Evolutionary conservation across 2,329 filamentous ascomycete species (phyloP), one percentile per base, ranked within the genome.

Genomic region (Fusarium sp.): DNA sequence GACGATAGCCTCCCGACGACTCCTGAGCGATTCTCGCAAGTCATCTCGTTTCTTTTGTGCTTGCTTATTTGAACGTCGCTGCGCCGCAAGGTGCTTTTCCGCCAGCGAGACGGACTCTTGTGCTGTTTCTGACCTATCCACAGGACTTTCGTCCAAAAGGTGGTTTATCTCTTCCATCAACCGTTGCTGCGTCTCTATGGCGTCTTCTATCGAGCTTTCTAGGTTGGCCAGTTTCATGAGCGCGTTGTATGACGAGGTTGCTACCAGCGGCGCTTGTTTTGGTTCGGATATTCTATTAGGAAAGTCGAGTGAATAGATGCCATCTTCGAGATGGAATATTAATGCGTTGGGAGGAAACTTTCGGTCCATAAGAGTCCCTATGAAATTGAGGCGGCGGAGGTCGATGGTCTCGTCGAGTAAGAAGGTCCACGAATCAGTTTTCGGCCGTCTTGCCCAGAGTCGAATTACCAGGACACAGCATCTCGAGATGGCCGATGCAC

Each of bases 131-230:
- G 83, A 76, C 22, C 76, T 73, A 42, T 83, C 76, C 1, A 74
- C 67, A 0, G 81, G 78, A 4, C 76, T 76, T 0, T 75, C 67
- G 0, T 78, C 73, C 5, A 88, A 73, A 0, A 88, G 76, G 1
- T 80, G 74, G 64, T 91, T 91, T 64, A 97, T 96, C 64, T 97
- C 91, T n/a, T 83, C 78, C 43, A 91, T 87, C 8, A 98, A 81
- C 49, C 84, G 83, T 58, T 91, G 87, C 12, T 91, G 87, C 0
- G 92, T 96, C 2, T 88, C 85, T 9, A 97, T 79, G 2, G 93
- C 93, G 75, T 98, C 94, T 73, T 96, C 92, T 24, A 97, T 91
- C 51, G 93, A 96, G 73, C 91, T 91, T 62, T 97, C 92, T 13
- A 98, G 82, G 55, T 93, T 97, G 6, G 91, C 89, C 10, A 98